These are phyloP conservation scores for Neofusicoccum laricinum DNA, from an alignment of 2,329 filamentous ascomycete species.

Conservation along the genomic window DNA sequence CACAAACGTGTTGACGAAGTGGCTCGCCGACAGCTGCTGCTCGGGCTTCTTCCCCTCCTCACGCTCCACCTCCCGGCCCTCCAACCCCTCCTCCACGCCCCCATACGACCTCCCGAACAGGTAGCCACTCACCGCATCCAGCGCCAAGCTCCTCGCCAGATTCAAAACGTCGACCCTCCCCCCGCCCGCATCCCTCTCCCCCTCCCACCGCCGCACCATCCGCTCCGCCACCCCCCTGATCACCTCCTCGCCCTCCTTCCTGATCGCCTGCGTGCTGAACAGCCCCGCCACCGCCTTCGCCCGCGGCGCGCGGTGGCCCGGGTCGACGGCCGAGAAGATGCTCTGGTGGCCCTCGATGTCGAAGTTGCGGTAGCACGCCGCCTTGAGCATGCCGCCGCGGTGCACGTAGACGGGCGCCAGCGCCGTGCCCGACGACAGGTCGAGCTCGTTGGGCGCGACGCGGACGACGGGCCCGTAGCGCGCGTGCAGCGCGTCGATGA, in stretches of 20 bases:
- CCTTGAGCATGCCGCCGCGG: conserved; percentile 53
- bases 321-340: conserved; percentile 51
- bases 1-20: conserved; percentile 23
- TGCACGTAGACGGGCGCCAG: conserved; percentile 32
- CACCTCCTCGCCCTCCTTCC: conserved; percentile 34
- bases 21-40: conserved; percentile 44
- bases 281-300: conserved; percentile 34
- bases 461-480: conserved; percentile 22
- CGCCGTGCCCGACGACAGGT: conserved; percentile 23
- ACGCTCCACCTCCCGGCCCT: conserved; percentile 18
- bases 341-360: conserved; percentile 55
- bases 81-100: conserved; percentile 40
- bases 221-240: conserved; percentile 44
- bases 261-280: conserved; percentile 43
- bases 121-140: conserved; percentile 55
- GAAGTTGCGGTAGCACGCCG: conserved; percentile 53
- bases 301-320: conserved; percentile 31
- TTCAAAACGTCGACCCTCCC: conserved; percentile 48
- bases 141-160: conserved; percentile 47
- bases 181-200: conserved; percentile 16
- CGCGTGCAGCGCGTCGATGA: not conserved
- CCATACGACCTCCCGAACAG: conserved; percentile 53
- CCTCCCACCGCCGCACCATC: conserved; percentile 30
- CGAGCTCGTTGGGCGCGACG: conserved; percentile 24
- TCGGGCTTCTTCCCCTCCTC: conserved; percentile 1